phyloP scores from a whole-genome alignment of 208 protist genomes.

The Acanthamoeba royreba region DNA sequence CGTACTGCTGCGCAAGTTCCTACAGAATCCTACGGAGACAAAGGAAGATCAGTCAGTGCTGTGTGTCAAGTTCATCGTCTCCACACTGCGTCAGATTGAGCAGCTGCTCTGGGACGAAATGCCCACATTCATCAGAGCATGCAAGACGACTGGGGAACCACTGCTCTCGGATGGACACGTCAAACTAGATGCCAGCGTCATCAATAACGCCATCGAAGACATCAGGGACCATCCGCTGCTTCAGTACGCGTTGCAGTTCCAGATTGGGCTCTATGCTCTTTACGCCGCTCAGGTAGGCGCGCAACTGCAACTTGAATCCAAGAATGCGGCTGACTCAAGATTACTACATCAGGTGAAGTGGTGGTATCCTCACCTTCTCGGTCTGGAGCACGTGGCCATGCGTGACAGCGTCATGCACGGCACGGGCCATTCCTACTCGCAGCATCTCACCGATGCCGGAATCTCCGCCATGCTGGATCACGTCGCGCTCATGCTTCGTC shows the following conservation, averaged over 20 bases:
- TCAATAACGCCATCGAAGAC: neutral
- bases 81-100: neutral
- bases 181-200: neutral
- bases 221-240: neutral
- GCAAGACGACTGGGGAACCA: neutral
- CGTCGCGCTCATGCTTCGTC: neutral
- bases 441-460: neutral
- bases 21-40: neutral
- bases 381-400: neutral
- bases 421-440: neutral
- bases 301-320: neutral
- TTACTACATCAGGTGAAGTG: neutral
- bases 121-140: neutral
- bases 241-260: conserved; percentile 7
- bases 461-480: neutral
- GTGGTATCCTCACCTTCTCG: neutral
- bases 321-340: neutral
- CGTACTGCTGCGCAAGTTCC: neutral
- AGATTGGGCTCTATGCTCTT: neutral
- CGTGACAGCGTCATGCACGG: neutral
- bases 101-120: neutral
- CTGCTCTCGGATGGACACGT: neutral
- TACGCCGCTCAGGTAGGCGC: neutral
- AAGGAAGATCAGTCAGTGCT: neutral
- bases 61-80: conserved; percentile 1